Evolutionary conservation across 352 stramenopile species (phyloP).

Genomic region (Phytophthora kernoviae): DNA sequence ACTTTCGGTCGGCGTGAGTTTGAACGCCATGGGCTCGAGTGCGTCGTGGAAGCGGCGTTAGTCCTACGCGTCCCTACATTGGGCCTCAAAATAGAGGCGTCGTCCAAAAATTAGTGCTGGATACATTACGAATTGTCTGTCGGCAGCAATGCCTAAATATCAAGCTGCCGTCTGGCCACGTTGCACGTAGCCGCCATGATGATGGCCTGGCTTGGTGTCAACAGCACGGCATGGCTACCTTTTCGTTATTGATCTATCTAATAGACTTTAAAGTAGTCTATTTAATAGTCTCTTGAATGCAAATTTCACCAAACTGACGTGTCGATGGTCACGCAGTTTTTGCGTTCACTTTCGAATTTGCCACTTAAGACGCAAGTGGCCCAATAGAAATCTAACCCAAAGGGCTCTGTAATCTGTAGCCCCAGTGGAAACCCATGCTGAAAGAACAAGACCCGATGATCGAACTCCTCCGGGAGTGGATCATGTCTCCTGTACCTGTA

Average conservation of each 20-base stretch:
- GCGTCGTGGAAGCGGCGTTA: neutral
- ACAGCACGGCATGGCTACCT: no score
- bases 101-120: neutral
- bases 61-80: neutral
- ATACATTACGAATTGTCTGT: no score
- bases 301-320: no score
- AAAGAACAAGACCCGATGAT: conserved; percentile 89
- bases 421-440: conserved; percentile 58
- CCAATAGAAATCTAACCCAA: no score
- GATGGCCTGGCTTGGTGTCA: no score
- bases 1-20: conserved; percentile 70
- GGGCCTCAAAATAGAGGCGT: neutral
- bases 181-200: neutral
- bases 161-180: neutral
- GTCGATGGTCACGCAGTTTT: no score
- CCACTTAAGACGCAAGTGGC: conserved; percentile 1
- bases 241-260: no score
- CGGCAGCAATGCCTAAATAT: neutral
- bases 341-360: conserved; percentile 12
- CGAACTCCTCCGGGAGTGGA: conserved; percentile 85
- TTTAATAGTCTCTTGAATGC: no score
- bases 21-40: conserved; percentile 43
- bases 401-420: no score
- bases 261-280: no score
- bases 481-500: conserved; percentile 60